These are phyloP conservation scores for Globisporangium cylindrosporum DNA, from an alignment of 352 stramenopile species.

Conservation along the genomic window DNA sequence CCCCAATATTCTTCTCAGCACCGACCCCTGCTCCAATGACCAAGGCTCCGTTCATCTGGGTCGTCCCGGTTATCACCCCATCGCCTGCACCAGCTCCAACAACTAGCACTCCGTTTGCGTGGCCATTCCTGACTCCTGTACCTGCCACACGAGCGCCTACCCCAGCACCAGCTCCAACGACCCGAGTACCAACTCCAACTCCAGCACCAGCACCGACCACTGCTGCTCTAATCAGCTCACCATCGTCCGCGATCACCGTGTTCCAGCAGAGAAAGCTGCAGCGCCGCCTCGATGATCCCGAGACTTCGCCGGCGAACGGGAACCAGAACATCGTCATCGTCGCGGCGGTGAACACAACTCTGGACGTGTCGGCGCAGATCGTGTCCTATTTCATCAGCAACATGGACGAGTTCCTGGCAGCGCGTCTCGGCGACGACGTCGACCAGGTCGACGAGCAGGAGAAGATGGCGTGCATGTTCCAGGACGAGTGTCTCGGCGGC, in stretches of 20 bases:
- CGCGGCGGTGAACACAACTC: slow-evolving; percentile 8
- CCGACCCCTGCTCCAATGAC: neutral
- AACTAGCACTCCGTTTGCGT: no score
- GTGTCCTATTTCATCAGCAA: neutral
- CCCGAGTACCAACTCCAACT: no score
- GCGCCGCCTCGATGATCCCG: neutral
- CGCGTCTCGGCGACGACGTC: slow-evolving; percentile 27
- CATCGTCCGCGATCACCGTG: neutral
- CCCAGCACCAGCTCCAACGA: neutral
- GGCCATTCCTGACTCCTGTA: no score
- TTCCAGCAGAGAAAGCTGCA: neutral
- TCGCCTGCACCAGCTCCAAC: neutral
- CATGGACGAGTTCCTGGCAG: slow-evolving; percentile 25
- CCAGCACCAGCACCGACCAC: neutral
- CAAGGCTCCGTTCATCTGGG: neutral
- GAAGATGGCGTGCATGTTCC: slow-evolving; percentile 49
- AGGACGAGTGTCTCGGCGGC: slow-evolving; percentile 48
- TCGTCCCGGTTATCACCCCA: neutral
- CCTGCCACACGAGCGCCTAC: neutral
- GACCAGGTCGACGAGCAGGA: slow-evolving; percentile 4
- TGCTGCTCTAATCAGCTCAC: neutral
- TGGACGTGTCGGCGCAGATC: neutral
- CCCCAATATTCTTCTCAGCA: no score
- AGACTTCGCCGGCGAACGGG: neutral
- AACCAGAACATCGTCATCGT: slow-evolving; percentile 9